Percentiles rank a stretch among this genome's conserved stretches.
These are phyloP conservation scores for Trametes meyenii DNA, from an alignment of 768 basidiomycete species.

Conservation along the genomic window DNA sequence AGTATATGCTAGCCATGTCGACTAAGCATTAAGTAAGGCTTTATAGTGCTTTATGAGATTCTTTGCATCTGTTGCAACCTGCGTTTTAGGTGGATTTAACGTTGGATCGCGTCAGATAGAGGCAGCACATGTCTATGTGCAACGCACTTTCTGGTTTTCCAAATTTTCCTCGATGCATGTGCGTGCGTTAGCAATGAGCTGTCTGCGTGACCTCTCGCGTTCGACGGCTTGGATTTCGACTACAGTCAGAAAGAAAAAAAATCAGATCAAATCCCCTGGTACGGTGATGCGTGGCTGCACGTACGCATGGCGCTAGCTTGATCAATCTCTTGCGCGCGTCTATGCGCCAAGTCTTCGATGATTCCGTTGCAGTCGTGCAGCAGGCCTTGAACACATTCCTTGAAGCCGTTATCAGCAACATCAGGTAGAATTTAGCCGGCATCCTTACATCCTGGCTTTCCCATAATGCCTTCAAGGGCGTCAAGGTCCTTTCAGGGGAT, in stretches of 20 bases:
- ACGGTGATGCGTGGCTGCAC: slow-evolving; percentile 9
- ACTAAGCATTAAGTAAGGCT: slow-evolving; percentile 34
- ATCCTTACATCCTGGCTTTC: slow-evolving; percentile 26
- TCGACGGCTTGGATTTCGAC: slow-evolving; percentile 37
- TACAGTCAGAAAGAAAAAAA: slow-evolving; percentile 11
- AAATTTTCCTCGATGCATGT: slow-evolving; percentile 39
- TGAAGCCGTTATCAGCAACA: not conserved
- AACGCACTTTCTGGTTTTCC: slow-evolving; percentile 42
- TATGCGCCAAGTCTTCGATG: slow-evolving; percentile 38
- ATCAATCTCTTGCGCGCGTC: slow-evolving; percentile 36
- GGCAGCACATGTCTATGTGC: not conserved
- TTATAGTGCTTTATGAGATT: slow-evolving; percentile 47
- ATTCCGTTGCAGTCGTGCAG: slow-evolving; percentile 18
- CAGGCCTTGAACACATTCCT: slow-evolving; percentile 27
- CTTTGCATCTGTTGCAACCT: slow-evolving; percentile 43
- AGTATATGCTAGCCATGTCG: not conserved
- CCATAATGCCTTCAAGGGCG: slow-evolving; percentile 22
- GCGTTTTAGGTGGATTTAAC: not conserved
- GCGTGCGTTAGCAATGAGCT: slow-evolving; percentile 38
- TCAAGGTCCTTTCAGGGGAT: slow-evolving; percentile 23
- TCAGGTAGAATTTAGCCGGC: not conserved
- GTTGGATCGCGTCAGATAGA: not conserved
- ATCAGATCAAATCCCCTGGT: not conserved
- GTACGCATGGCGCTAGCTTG: slow-evolving; percentile 39
- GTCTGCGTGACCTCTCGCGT: slow-evolving; percentile 39